Percentiles rank a stretch among this genome's conserved stretches.
Conservation (phyloP, 495 filamentous ascomycete species). For the Penicillium desertorum region DNA sequence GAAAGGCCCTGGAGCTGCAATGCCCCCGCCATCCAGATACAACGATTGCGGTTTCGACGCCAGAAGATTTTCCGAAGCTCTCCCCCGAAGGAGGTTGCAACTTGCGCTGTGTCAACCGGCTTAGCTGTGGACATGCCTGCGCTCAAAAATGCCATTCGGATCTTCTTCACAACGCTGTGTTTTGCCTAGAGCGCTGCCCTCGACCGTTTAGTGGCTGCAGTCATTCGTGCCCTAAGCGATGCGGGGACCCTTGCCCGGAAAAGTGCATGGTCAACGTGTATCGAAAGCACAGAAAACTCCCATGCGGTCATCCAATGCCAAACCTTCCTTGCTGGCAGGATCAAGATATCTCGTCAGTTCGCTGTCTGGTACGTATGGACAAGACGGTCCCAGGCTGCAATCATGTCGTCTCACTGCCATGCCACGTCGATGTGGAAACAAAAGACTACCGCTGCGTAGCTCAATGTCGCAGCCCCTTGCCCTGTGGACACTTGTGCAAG, state of each 20-base stretch:
- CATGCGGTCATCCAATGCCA: constrained; percentile 58
- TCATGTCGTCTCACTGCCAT: constrained; percentile 53
- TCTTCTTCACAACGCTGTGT: constrained; percentile 59
- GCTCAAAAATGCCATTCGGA: constrained; percentile 68
- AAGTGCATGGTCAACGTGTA: constrained; percentile 46
- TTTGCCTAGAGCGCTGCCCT: constrained; percentile 61
- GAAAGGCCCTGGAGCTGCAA: constrained; percentile 52
- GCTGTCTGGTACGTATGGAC: constrained; percentile 41
- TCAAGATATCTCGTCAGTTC: constrained; percentile 39
- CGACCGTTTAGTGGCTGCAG: constrained; percentile 55
- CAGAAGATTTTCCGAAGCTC: constrained; percentile 60
- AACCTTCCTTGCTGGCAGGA: constrained; percentile 53
- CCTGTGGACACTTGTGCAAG: constrained; percentile 64
- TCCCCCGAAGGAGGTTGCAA: constrained; percentile 74
- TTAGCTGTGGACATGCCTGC: constrained; percentile 74
- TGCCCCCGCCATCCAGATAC: constrained; percentile 69
- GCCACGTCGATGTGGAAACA: constrained; percentile 43
- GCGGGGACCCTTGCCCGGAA: constrained; percentile 58
- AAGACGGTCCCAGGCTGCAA: constrained; percentile 52
- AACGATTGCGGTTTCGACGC: constrained; percentile 52
- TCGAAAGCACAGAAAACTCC: constrained; percentile 42
- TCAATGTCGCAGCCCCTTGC: constrained; percentile 45
- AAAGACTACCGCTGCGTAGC: constrained; percentile 44
- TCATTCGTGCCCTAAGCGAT: constrained; percentile 60
- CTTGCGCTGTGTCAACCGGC: constrained; percentile 55